Conservation (phyloP, 2,329 filamentous ascomycete genomes). For the Rhexocercosporidium sp. region DNA sequence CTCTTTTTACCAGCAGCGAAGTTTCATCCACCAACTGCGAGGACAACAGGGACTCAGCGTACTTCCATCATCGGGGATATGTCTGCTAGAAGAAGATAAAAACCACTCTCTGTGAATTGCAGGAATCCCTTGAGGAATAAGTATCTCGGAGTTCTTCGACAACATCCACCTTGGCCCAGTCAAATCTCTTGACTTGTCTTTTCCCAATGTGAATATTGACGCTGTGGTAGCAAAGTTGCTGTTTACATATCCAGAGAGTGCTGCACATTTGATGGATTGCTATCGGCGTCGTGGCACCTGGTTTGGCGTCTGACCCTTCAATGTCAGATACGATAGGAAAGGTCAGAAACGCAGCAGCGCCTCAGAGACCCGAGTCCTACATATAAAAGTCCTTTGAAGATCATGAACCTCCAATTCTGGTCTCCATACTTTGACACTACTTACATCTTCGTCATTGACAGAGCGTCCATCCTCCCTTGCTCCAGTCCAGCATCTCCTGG, state of each 20-base stretch:
- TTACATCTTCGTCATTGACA: background rate
- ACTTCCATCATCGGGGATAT: background rate
- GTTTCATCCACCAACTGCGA: background rate
- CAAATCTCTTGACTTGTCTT: background rate
- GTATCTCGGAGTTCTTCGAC: background rate
- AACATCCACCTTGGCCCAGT: background rate
- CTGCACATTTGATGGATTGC: background rate
- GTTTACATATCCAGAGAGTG: background rate
- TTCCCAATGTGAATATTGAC: background rate
- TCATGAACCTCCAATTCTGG: background rate
- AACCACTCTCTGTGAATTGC: background rate
- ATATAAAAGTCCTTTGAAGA: background rate
- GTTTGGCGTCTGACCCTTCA: background rate
- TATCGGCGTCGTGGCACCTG: background rate
- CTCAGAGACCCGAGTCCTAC: background rate
- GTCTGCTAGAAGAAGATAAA: background rate
- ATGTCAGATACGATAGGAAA: background rate
- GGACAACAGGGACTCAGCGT: background rate
- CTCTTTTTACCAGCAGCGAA: background rate
- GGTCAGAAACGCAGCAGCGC: background rate
- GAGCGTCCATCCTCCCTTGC: background rate
- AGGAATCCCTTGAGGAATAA: background rate
- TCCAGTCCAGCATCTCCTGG: background rate
- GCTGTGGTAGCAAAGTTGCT: background rate
- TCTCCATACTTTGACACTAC: background rate